Evolutionary conservation across 1,284 basidiomycete genomes (phyloP).

Genomic region (Malassezia cuniculi): DNA sequence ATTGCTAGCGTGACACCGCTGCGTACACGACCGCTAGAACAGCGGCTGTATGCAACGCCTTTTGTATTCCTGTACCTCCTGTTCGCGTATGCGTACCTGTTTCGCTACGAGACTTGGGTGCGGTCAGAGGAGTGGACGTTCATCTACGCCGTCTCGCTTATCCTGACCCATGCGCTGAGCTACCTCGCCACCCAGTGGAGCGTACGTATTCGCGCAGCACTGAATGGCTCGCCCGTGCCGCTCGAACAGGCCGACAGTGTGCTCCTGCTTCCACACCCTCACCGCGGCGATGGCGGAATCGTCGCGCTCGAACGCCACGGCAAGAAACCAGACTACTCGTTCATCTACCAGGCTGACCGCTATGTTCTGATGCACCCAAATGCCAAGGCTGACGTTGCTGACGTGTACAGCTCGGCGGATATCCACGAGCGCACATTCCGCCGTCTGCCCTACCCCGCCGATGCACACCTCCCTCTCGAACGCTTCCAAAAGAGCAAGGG

Average conservation of each 20-base stretch:
- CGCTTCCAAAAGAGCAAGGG: constrained; percentile 56
- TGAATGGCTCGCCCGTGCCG: constrained; percentile 52
- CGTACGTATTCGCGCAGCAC: constrained; percentile 61
- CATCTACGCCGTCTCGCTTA: constrained; percentile 70
- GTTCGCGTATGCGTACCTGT: constrained; percentile 78
- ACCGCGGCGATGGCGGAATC: constrained; percentile 83
- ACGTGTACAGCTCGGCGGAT: constrained; percentile 31
- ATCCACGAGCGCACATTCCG: constrained; percentile 57
- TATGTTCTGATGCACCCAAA: constrained; percentile 58
- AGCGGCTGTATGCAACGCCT: constrained; percentile 70
- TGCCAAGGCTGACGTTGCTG: constrained; percentile 26
- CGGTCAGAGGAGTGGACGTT: constrained; percentile 56
- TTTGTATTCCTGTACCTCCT: constrained; percentile 74
- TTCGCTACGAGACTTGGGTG: constrained; percentile 65
- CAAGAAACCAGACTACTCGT: constrained; percentile 57
- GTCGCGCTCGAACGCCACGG: constrained; percentile 56
- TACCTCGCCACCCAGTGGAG: constrained; percentile 89
- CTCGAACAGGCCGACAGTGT: constrained; percentile 66
- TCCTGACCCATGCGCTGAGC: constrained; percentile 76
- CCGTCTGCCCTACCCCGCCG: constrained; percentile 78
- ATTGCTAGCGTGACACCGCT: constrained; percentile 70
- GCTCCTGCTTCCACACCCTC: constrained; percentile 67
- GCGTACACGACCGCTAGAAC: constrained; percentile 61
- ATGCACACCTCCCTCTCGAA: constrained; percentile 58
- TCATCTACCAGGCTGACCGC: constrained; percentile 90